Evolutionary conservation across 139 green algal species (phyloP), one percentile per base, ranked within the genome.

Genomic region (Volvox reticuliferus): DNA sequence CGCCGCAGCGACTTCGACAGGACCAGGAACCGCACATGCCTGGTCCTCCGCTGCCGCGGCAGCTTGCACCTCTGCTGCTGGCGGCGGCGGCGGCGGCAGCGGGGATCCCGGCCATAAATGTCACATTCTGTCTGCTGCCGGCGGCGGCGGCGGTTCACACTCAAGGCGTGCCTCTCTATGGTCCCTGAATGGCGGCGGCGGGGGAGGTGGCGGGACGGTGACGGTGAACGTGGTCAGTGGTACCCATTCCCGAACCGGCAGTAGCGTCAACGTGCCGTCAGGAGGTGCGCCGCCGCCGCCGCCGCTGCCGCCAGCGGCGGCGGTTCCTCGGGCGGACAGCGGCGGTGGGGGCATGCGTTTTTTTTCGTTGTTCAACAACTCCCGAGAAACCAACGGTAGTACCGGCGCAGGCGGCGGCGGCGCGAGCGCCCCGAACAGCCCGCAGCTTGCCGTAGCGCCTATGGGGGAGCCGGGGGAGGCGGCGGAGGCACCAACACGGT

Each of bases 101-200:
- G 32, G 44, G 44, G 44, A 86, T 17, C 65, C 65, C 65, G 65
- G 65, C 65, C 2, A 44, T n/a, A 32, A 69, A 37, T 22, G 30
- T 12, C 80, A 33, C 18, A 50, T 12, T 55, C 28, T 30, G 50
- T 28, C 71, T 24, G 82, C 28, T 2, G 80, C 17, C 0, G 80
- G 14, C 55, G 9, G 61, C 1, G 82, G 30, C 26, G 19, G 61
- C 1, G 82, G 55, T 17, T 12, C 82, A 19, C 21, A 36, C 33
- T 26, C 63, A 14, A 35, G 82, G 20, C 82, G 82, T 24, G 22
- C 9, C 0, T 69, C 83, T 2, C 67, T 9, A 24, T 80, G 83
- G 68, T 89, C 83, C 17, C 65, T 89, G 16, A 89, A 37, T 65
- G 83, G 83, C 63, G 63, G 20, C 21, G 82, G 55, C 44, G 79